Percentiles rank a stretch among this genome's conserved stretches.
phyloP scores from a whole-genome alignment of 2,329 filamentous ascomycete species.

The Nigrospora sphaerica region DNA sequence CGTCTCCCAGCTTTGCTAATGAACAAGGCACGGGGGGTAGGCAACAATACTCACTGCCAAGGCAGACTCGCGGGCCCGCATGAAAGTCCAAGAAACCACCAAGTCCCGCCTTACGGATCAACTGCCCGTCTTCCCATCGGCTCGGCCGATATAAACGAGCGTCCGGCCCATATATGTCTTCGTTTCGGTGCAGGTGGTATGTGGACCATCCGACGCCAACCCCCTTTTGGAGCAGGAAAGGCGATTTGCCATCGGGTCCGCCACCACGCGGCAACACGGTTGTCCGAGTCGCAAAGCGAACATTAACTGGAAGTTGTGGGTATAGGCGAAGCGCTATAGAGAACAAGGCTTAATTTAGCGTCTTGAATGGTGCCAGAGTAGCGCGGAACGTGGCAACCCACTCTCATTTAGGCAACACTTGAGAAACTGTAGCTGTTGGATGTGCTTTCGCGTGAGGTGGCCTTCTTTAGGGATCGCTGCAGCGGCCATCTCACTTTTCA shows the following conservation, averaged over 20 bases:
- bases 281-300: constrained; percentile 5
- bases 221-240: constrained; percentile 19
- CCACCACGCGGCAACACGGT: constrained; percentile 21
- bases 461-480: background rate
- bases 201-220: constrained; percentile 14
- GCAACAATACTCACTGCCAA: constrained; percentile 8
- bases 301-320: constrained; percentile 7
- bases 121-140: constrained; percentile 8
- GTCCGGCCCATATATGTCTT: constrained; percentile 9
- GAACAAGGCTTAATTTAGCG: background rate
- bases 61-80: constrained; percentile 8
- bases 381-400: constrained; percentile 1
- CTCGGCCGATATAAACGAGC: constrained; percentile 7
- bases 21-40: background rate
- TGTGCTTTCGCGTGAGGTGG: constrained; percentile 10
- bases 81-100: constrained; percentile 11
- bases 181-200: constrained; percentile 14
- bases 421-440: constrained; percentile 9
- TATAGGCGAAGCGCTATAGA: constrained; percentile 9
- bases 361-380: no score
- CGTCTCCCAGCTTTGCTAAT: background rate
- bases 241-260: constrained; percentile 17
- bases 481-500: constrained; percentile 7
- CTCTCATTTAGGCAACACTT: constrained; percentile 13
- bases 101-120: constrained; percentile 1